phyloP scores from a whole-genome alignment of 2,329 filamentous ascomycete genomes.

The Atkinsonella hypoxylon region DNA sequence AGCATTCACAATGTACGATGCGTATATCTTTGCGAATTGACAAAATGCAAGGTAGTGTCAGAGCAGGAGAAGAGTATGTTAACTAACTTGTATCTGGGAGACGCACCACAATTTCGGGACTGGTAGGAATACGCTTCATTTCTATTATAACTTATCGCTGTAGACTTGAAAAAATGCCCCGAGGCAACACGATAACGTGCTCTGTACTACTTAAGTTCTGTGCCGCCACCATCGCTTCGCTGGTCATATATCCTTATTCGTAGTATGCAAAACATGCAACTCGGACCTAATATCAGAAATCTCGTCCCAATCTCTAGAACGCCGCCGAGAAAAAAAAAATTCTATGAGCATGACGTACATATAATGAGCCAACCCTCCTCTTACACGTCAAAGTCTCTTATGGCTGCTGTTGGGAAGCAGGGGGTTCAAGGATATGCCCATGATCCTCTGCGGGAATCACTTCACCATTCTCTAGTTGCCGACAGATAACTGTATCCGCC shows the following conservation, averaged over 20 bases:
- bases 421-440: conserved; percentile 73
- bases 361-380: not conserved
- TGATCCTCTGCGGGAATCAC: conserved; percentile 67
- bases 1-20: too few species aligned
- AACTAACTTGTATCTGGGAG: too few species aligned
- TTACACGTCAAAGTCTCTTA: conserved; percentile 9
- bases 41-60: too few species aligned
- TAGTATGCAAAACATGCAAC: conserved; percentile 1
- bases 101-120: too few species aligned
- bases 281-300: not conserved
- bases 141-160: conserved; percentile 1
- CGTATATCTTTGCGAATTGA: too few species aligned
- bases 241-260: not conserved
- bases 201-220: not conserved
- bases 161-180: not conserved
- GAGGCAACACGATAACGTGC: not conserved
- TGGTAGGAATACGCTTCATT: not conserved
- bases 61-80: too few species aligned
- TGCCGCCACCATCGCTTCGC: not conserved
- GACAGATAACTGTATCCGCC: conserved; percentile 70
- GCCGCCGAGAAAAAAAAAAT: not conserved
- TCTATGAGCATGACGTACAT: not conserved
- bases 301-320: not conserved
- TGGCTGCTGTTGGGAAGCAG: conserved; percentile 29
- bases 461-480: conserved; percentile 58